Evolutionary conservation across 2,329 filamentous ascomycete genomes (phyloP).

Genomic region (Bipolaris oryzae): DNA sequence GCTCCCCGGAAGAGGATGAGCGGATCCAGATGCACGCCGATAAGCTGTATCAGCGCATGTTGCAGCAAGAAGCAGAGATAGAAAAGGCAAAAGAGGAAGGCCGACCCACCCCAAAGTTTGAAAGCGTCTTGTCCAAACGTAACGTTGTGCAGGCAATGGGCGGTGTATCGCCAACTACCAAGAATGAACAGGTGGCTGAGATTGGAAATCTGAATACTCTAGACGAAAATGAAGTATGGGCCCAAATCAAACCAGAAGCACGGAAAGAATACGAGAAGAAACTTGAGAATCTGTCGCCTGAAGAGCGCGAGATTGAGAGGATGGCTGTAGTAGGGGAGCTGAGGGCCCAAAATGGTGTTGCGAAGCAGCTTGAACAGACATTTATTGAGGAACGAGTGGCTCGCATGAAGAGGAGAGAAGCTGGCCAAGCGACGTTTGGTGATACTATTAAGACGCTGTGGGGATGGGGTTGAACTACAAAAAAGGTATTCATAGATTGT

Average conservation of each 20-base stretch:
- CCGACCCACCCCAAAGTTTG: constrained; percentile 62
- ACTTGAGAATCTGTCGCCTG: constrained; percentile 35
- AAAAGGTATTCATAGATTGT: constrained; percentile 5
- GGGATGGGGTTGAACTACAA: constrained; percentile 41
- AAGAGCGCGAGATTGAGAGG: constrained; percentile 44
- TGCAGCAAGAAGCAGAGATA: constrained; percentile 78
- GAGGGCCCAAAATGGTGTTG: constrained; percentile 37
- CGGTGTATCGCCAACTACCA: constrained; percentile 20
- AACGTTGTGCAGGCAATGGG: constrained; percentile 38
- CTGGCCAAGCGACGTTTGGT: constrained; percentile 46
- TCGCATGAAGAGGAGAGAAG: constrained; percentile 44
- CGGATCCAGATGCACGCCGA: constrained; percentile 94
- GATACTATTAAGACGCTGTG: constrained; percentile 47
- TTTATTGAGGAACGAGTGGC: constrained; percentile 45
- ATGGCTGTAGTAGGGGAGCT: constrained; percentile 45
- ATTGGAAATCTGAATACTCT: constrained; percentile 1
- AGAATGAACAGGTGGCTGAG: constrained; percentile 11
- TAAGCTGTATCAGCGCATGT: constrained; percentile 83
- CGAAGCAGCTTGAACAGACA: constrained; percentile 41
- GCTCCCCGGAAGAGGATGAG: constrained; percentile 75
- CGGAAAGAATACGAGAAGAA: constrained; percentile 43
- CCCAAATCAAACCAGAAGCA: constrained; percentile 37
- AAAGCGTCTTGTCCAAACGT: constrained; percentile 58
- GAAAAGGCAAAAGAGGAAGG: constrained; percentile 68
- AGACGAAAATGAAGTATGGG: constrained; percentile 37